Evolutionary conservation across 495 filamentous ascomycete species (phyloP), one percentile per base, ranked within the genome.

Genomic region (Penicillium chermesinum): DNA sequence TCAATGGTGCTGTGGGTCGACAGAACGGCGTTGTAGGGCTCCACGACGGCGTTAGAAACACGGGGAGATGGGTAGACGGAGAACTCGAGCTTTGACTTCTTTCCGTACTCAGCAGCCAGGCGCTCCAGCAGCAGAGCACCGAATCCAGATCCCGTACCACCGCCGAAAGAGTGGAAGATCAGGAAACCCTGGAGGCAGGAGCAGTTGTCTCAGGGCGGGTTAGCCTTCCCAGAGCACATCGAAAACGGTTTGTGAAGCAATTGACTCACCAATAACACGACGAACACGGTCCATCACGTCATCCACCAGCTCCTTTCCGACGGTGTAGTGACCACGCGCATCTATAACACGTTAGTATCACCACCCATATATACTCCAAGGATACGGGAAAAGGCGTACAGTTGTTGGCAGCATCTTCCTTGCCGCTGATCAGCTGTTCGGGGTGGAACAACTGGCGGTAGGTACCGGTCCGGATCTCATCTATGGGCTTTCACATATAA

Each of bases 71-170:
- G 89, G 71, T 94, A 95, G 57, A 95, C 81, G 38, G 87, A 81
- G 69, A 95, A 95, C 67, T 95, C 89, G 38, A 95, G 84, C 78
- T 95, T 95, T 74, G 82, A 88, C 79, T 95, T 95, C 82, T 93
- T 94, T 67, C 84, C 87, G 61, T 91, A 95, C 67, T 94, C 88
- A 54, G 85, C 84, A 19, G 89, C 84, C 27, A 95, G 83, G 52
- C 87, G 88, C 73, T 95, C 89, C 39, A 93, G 80, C 47, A 95
- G 76, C 18, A 94, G 80, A 48, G 89, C 85, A 68, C 89, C 89
- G 56, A 94, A 95, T 42, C 89, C 89, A 50, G 89, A 95, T 43
- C 89, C 89, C 52, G 89, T 95, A 73, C 89, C 89, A 66, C 89
- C 89, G 58, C 89, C 89, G 61, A 94, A 95, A 43, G 89, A 93